Evolutionary conservation across 2,329 filamentous ascomycete genomes (phyloP).

Genomic region (Claviceps sp.): DNA sequence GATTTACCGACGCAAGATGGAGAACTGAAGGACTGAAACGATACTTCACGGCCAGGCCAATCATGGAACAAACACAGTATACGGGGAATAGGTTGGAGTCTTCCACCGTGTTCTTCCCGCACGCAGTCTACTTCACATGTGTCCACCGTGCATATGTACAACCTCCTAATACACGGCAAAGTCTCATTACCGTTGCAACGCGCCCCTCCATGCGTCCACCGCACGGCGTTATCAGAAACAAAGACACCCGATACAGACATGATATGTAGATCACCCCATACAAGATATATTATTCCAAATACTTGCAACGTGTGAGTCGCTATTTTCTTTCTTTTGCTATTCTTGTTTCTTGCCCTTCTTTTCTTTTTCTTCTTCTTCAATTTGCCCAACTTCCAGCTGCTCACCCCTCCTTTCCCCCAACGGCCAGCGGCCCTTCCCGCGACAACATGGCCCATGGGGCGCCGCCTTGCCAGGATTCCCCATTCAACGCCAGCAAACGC

Average conservation of each 20-base stretch:
- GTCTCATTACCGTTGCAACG: background rate
- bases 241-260: background rate
- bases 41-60: background rate
- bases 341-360: background rate
- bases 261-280: background rate
- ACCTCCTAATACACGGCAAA: background rate
- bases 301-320: background rate
- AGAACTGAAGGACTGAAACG: background rate
- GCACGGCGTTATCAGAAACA: background rate
- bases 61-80: background rate
- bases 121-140: background rate
- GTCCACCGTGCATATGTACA: background rate
- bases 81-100: background rate
- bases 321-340: background rate
- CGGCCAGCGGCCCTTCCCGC: background rate
- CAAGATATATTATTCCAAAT: background rate
- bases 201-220: background rate
- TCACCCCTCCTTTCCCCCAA: background rate
- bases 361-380: background rate
- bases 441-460: background rate
- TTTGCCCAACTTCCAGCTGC: background rate
- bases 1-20: background rate
- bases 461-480: background rate
- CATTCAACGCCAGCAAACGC: background rate
- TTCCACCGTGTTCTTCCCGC: too few species aligned